phyloP scores from a whole-genome alignment of 2,329 filamentous ascomycete genomes.

The Elsinoe perseae region DNA sequence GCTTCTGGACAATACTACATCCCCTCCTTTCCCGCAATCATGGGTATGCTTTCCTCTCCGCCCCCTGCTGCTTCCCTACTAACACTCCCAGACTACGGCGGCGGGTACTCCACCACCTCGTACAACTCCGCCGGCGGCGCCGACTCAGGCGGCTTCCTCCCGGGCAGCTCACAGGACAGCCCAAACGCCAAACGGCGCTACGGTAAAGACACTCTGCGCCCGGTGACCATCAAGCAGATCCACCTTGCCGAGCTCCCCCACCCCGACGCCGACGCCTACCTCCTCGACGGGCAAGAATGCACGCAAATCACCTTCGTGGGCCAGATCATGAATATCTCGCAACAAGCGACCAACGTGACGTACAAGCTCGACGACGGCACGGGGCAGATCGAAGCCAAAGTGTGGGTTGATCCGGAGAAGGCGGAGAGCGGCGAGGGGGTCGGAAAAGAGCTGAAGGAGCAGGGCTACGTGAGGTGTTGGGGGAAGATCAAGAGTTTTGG shows the following conservation, averaged over 20 bases:
- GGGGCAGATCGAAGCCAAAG: constrained; percentile 81
- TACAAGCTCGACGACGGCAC: constrained; percentile 95
- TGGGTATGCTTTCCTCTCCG: not conserved
- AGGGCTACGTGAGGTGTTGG: constrained; percentile 77
- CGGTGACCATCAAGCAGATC: constrained; percentile 92
- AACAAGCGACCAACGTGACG: constrained; percentile 84
- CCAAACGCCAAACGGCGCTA: constrained; percentile 42
- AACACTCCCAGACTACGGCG: constrained; percentile 31
- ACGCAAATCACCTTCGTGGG: constrained; percentile 79
- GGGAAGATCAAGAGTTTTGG: constrained; percentile 78
- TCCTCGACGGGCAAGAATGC: constrained; percentile 68
- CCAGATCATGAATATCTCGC: constrained; percentile 78
- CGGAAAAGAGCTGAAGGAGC: constrained; percentile 52
- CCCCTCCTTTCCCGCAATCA: not conserved
- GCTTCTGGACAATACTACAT: not conserved
- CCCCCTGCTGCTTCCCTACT: not conserved
- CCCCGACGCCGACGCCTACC: constrained; percentile 63
- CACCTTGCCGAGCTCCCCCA: constrained; percentile 72
- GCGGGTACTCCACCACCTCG: constrained; percentile 47
- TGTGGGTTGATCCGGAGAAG: constrained; percentile 64
- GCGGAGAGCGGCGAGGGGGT: constrained; percentile 39
- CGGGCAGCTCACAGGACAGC: constrained; percentile 35
- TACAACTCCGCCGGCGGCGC: constrained; percentile 49
- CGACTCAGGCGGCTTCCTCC: constrained; percentile 54
- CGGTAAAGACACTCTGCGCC: constrained; percentile 78